A percentile compares a stretch with the other conserved stretches of the same genome.
Conservation (phyloP, 495 filamentous ascomycete genomes). For the Penicillium roqueforti region DNA sequence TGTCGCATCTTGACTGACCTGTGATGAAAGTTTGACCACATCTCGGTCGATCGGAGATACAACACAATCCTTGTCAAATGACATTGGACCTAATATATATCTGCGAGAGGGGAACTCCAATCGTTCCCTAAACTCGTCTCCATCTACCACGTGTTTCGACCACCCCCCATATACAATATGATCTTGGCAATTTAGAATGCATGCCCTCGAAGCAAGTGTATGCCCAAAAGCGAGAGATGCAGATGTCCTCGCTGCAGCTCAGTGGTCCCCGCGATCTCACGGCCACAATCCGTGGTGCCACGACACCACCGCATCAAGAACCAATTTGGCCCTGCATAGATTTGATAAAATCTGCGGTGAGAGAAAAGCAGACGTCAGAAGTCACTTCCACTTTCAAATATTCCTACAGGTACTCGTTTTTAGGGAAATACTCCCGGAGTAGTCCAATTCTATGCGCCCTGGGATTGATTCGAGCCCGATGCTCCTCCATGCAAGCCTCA, state of each 20-base stretch:
- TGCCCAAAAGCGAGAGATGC: conserved; percentile 22
- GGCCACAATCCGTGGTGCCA: conserved; percentile 36
- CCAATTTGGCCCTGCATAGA: conserved; percentile 26
- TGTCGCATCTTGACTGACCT: not conserved
- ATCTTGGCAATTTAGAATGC: conserved; percentile 1
- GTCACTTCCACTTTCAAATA: not conserved
- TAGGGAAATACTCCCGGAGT: not conserved
- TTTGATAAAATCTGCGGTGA: conserved; percentile 10
- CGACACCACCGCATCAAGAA: conserved; percentile 34
- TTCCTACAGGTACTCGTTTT: not conserved
- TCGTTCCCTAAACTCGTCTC: not conserved
- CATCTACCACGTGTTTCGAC: conserved; percentile 19
- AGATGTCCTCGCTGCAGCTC: conserved; percentile 19
- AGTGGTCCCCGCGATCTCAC: conserved; percentile 16
- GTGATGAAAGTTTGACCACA: not conserved
- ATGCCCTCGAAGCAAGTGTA: conserved; percentile 11
- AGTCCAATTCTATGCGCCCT: not conserved
- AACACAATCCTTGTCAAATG: not conserved
- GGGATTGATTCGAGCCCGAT: conserved; percentile 14
- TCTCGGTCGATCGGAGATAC: not conserved
- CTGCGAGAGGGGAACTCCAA: not conserved
- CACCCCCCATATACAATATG: not conserved
- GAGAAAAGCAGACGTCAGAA: conserved; percentile 13
- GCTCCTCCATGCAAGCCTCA: conserved; percentile 22
- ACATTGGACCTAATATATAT: not conserved